Conservation (phyloP, 306 rosid species). For the Quercus glauca region DNA sequence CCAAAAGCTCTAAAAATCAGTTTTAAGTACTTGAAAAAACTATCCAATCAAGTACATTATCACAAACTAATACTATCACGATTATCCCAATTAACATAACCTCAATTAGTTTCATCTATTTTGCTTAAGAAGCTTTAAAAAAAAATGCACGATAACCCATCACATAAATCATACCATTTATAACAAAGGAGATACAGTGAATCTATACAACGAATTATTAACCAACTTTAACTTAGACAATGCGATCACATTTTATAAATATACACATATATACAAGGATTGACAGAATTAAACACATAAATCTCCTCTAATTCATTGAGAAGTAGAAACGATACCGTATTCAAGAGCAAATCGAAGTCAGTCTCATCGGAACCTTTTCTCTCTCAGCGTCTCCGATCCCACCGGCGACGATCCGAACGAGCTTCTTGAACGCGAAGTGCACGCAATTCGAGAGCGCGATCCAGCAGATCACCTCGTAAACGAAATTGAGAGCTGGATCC, state of each 20-base stretch:
- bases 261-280: slow-evolving; percentile 8
- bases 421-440: slow-evolving; percentile 77
- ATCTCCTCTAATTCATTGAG: slow-evolving; percentile 12
- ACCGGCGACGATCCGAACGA: slow-evolving; percentile 50
- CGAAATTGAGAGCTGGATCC: slow-evolving; percentile 79
- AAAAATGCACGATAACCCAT: too few relatives aligned
- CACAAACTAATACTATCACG: too few relatives aligned
- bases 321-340: slow-evolving; percentile 20
- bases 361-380: slow-evolving; percentile 60
- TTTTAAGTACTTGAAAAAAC: too few relatives aligned
- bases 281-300: not conserved
- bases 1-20: too few relatives aligned
- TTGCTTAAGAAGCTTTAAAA: too few relatives aligned
- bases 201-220: not conserved
- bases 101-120: too few relatives aligned
- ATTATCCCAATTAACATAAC: too few relatives aligned
- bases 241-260: not conserved
- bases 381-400: slow-evolving; percentile 62
- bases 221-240: not conserved
- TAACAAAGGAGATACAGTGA: not conserved
- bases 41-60: too few relatives aligned
- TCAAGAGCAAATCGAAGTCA: slow-evolving; percentile 52
- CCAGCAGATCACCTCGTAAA: slow-evolving; percentile 83
- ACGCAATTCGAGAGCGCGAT: slow-evolving; percentile 79
- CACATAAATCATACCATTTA: too few relatives aligned